phyloP scores from a whole-genome alignment of 805 yeast genomes.

The Debaryomyces maramus region DNA sequence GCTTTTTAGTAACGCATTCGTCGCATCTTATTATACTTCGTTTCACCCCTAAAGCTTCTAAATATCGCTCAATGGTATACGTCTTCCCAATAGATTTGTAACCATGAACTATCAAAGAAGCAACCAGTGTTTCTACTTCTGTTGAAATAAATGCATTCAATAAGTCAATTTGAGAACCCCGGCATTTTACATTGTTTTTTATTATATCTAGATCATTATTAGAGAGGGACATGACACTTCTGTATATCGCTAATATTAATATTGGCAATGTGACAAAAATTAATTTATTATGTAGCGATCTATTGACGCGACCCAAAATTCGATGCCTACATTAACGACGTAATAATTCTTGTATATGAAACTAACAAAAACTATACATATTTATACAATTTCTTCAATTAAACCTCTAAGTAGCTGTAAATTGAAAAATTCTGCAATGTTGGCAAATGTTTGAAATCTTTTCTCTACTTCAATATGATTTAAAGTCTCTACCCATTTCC shows the following conservation, averaged over 20 bases:
- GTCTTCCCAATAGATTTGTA: constrained; percentile 51
- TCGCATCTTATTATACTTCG: constrained; percentile 43
- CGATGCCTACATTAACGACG: too few relatives aligned
- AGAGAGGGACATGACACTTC: neutral
- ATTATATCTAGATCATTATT: constrained; percentile 1
- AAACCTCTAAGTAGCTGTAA: constrained; percentile 52
- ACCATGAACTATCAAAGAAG: constrained; percentile 48
- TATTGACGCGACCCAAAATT: too few relatives aligned
- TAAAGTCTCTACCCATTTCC: constrained; percentile 69
- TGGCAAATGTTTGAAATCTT: constrained; percentile 50
- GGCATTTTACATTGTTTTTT: constrained; percentile 21
- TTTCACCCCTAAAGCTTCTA: constrained; percentile 26
- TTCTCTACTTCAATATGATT: constrained; percentile 44
- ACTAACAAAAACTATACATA: too few relatives aligned
- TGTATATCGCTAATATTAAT: too few relatives aligned
- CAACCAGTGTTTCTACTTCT: constrained; percentile 26
- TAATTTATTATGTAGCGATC: too few relatives aligned
- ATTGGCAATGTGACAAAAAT: too few relatives aligned
- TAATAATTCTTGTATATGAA: too few relatives aligned
- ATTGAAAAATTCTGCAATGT: constrained; percentile 60
- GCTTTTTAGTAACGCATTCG: constrained; percentile 40
- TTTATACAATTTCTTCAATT: constrained; percentile 24
- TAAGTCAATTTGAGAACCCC: constrained; percentile 36
- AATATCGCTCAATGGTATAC: constrained; percentile 31
- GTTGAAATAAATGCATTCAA: constrained; percentile 35